Evolutionary conservation across 331 rosid species (phyloP).

Genomic region (Phaseolus coccineus): DNA sequence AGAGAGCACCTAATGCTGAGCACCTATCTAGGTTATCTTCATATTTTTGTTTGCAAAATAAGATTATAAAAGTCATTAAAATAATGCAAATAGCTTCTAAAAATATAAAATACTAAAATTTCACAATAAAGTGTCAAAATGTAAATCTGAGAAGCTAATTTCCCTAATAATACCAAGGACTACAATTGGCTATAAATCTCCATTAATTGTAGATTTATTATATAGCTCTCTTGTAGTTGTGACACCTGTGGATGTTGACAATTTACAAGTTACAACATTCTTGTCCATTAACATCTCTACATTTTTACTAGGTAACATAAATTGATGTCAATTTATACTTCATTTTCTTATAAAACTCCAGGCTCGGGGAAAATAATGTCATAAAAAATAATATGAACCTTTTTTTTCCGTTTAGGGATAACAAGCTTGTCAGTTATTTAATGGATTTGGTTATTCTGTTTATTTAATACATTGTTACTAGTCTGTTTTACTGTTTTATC

Average conservation of each 20-base stretch:
- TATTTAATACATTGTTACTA: slow-evolving; percentile 4
- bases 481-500: neutral
- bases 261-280: slow-evolving; percentile 4
- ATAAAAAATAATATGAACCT: neutral
- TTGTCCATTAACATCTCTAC: slow-evolving; percentile 15
- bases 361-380: slow-evolving; percentile 13
- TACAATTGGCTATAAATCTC: neutral
- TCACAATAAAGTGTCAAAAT: neutral
- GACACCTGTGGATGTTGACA: neutral
- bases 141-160: neutral
- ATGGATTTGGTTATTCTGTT: slow-evolving; percentile 13
- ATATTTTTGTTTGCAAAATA: neutral
- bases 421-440: slow-evolving; percentile 14
- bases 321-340: neutral
- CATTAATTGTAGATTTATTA: neutral
- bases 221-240: slow-evolving; percentile 6
- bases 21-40: neutral
- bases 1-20: neutral
- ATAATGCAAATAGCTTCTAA: neutral
- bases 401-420: neutral
- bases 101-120: neutral
- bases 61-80: neutral
- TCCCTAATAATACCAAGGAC: neutral
- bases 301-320: slow-evolving; percentile 18
- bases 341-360: slow-evolving; percentile 31